phyloP scores from a whole-genome alignment of 2,329 filamentous ascomycete genomes.

The Diaporthe australafricana region DNA sequence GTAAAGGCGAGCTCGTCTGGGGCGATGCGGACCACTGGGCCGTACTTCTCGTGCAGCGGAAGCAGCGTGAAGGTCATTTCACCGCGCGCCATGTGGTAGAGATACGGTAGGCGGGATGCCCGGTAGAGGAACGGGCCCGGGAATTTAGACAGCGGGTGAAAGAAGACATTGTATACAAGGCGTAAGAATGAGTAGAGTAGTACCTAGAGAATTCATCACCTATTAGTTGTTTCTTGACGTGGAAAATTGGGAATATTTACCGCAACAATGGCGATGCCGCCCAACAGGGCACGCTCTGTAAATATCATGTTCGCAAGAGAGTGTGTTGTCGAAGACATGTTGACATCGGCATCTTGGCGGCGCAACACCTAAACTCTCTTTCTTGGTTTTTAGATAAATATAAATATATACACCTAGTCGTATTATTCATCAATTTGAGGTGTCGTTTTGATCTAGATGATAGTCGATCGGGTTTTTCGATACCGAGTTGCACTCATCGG shows the following conservation, averaged over 20 bases:
- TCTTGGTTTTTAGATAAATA: no score
- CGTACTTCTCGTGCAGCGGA: constrained; percentile 49
- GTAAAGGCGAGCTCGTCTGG: constrained; percentile 56
- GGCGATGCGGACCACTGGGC: constrained; percentile 54
- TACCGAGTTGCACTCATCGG: background rate
- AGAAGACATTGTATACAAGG: constrained; percentile 42
- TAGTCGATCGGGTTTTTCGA: background rate
- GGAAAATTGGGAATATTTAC: background rate
- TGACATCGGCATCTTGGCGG: background rate
- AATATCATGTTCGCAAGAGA: background rate
- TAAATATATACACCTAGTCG: background rate
- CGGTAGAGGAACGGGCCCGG: constrained; percentile 42
- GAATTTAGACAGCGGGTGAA: constrained; percentile 43
- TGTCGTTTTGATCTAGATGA: background rate
- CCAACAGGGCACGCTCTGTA: background rate
- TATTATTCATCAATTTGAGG: background rate
- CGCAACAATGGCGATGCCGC: background rate
- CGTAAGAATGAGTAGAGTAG: constrained; percentile 29
- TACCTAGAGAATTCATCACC: background rate
- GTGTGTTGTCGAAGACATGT: no score
- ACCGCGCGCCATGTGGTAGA: constrained; percentile 83
- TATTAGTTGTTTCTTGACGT: background rate
- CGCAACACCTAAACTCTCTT: background rate
- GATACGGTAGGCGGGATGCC: constrained; percentile 40
- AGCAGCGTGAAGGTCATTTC: constrained; percentile 70